Evolutionary conservation across 164 flowering plant species (phyloP), one percentile per base, ranked within the genome.

Genomic region (Chloranthus sessilifolius): DNA sequence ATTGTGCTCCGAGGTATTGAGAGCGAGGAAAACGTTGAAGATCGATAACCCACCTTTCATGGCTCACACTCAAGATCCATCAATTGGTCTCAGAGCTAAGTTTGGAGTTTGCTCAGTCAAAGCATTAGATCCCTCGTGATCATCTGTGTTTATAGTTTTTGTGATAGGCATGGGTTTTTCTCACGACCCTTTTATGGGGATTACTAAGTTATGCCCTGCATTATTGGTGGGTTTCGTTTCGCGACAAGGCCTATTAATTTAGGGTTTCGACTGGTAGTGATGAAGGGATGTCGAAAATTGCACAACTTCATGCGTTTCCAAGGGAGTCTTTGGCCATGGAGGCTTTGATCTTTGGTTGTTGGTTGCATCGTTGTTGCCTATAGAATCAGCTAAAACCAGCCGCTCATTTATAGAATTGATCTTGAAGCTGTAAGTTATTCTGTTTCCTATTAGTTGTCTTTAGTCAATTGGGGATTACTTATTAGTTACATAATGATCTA

Each of bases 361-460:
- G 91, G 79, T 1, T 96, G 88, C 49, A 60, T 82, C 0, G 67
- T 76, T 16, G 91, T 83, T 46, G 98, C 98, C 0, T 92, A 92
- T 37, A 66, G 89, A 52, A 88, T 68, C 25, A 85, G 96, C 48
- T 88, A 96, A 59, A 63, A 90, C 59, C 88, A 88, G 74, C 81
- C 88, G 35, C 80, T 80, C 5, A 81, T 92, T 39, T 92, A 78
- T 85, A 82, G 76, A 49, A 92, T 92, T 52, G 98, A 88, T 62
- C 81, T 84, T 48, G 98, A 92, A 79, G 91, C 96, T 62, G 98
- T 92, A 77, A 91, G 96, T 63, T 30, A n/a, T 29, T 46, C 46
- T 22, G 15, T 25, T 52, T 43, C 42, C 50, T n/a, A n/a, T n/a
- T n/a, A n/a, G n/a, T n/a, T 15, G 19, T 57, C 27, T 55, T 25